Base-by-base conservation (phyloP, 2,329 filamentous ascomycete genomes). In the Trichoderma pleuroti region DNA sequence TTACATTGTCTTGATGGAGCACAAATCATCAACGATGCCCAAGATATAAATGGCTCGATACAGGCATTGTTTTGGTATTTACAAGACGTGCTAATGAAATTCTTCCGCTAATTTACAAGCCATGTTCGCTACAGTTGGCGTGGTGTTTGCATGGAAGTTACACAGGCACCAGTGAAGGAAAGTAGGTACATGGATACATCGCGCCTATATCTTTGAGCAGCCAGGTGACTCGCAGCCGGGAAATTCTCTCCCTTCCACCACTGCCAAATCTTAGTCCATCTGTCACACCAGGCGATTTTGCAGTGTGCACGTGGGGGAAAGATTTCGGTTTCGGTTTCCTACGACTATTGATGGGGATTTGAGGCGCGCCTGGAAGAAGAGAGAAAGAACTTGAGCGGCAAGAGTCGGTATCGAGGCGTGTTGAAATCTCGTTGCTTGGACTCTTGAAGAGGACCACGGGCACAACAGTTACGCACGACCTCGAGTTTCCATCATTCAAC, bases 151-250 rank as follows among this genome's bases (percentile, higher is more conserved):
- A 28, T 28, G 26, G 3, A n/a, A 16, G 14, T 57, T n/a, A n/a
- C 11, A 74, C 72, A 71, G 54, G 30, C 30, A 4, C 8, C 28
- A 10, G 28, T 32, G 9, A 32, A 59, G n/a, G 5, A 5, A 71
- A 46, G 71, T 72, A 71, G 52, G 71, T 72, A 30, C 72, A 72
- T 56, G 14, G 3, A 42, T 52, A 52, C 46, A 3, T 52, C 71
- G 69, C 42, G 72, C 57, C 61, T 69, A 75, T 34, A 57, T 42
- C 1, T 46, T 76, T 8, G 70, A 60, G 39, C 72, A 77, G 60
- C 76, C 71, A 26, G 74, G 77, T 52, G 76, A 74, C 18, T 71
- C 8, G n/a, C 54, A 69, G 21, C 72, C 71, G 14, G 34, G 0
- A 68, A 32, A 12, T 60, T 7, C 4, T 76, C 4, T 68, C 68